These are phyloP conservation scores for Nicotiana noctiflora DNA, from an alignment of 257 asterid genomes.

Conservation along the genomic window DNA sequence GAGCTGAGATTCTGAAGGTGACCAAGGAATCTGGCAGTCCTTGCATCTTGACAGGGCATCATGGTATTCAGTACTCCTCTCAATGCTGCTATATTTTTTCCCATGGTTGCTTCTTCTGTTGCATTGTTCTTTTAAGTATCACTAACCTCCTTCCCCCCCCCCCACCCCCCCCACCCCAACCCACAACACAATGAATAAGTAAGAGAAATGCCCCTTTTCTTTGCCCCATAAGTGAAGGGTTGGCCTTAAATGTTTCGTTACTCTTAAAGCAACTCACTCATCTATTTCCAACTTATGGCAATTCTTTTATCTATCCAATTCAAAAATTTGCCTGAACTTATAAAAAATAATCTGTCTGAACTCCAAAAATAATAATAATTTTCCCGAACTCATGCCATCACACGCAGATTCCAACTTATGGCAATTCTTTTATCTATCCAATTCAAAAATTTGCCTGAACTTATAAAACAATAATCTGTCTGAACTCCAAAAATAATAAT, in stretches of 20 bases:
- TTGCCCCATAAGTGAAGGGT: neutral
- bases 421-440: neutral
- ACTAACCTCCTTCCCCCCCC: neutral
- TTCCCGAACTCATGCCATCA: neutral
- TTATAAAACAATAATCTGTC: neutral
- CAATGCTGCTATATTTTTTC: neutral
- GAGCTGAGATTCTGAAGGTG: constrained; percentile 45
- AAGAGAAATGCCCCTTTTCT: neutral
- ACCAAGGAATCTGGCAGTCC: constrained; percentile 34
- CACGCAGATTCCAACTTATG: neutral
- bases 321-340: neutral
- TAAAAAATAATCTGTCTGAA: neutral
- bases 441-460: neutral
- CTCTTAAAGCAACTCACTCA: neutral
- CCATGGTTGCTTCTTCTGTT: neutral
- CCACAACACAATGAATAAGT: neutral
- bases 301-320: neutral
- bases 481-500: no score
- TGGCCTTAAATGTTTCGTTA: neutral
- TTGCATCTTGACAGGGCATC: constrained; percentile 36
- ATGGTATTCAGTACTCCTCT: constrained; percentile 22
- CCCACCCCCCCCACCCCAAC: neutral
- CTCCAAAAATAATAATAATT: neutral
- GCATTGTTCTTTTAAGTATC: neutral
- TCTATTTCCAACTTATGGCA: neutral